Evolutionary conservation across 352 stramenopile species (phyloP).

Genomic region (Phytopythium litorale): DNA sequence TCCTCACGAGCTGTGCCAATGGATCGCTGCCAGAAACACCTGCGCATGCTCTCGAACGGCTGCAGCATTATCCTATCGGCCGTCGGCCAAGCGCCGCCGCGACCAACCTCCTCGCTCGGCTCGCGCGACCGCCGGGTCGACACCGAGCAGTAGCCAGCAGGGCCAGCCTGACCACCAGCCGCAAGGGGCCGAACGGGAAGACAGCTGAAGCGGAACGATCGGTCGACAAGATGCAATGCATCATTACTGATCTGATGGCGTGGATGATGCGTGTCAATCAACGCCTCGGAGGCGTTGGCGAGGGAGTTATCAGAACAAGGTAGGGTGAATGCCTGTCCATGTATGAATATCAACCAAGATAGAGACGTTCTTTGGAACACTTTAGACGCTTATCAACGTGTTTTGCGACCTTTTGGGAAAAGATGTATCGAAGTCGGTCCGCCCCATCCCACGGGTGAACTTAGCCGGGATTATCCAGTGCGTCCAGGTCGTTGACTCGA

Average conservation of each 20-base stretch:
- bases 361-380: too few species aligned
- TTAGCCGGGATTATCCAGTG: not conserved
- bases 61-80: constrained; percentile 67
- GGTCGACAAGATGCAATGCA: too few species aligned
- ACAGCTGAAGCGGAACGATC: not conserved
- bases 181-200: not conserved
- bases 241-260: not conserved
- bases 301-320: not conserved
- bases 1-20: not conserved
- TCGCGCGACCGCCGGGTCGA: not conserved
- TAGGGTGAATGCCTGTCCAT: not conserved
- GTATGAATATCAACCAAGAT: too few species aligned
- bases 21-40: constrained; percentile 31
- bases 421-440: too few species aligned
- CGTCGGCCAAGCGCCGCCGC: not conserved
- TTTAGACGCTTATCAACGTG: too few species aligned
- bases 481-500: not conserved
- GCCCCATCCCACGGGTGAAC: not conserved
- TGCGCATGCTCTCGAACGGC: constrained; percentile 67
- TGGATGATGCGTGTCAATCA: not conserved
- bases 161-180: too few species aligned
- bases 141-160: not conserved
- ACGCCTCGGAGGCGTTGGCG: too few species aligned
- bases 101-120: not conserved
- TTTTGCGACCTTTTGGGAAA: too few species aligned